Base-by-base conservation (phyloP, 805 yeast genomes). In the Sungouiella blattae region DNA sequence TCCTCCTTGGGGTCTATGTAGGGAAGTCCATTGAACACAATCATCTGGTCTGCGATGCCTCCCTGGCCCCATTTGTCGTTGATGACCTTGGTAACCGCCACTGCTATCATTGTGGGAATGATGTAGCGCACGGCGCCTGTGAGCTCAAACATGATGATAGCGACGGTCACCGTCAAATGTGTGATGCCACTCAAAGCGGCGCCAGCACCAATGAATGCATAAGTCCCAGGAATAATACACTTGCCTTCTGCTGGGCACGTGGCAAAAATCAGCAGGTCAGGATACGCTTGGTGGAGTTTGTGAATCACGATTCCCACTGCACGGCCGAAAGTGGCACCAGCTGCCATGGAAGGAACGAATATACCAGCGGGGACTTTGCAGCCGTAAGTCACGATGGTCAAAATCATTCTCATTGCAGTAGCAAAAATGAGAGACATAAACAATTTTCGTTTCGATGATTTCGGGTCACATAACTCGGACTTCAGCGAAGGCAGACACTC, bases 311-410 rank as follows among this genome's bases (percentile, higher is more conserved):
- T 63, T 4, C 98, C 97, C 9, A 93, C 50, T 0, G 89, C 83
- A 34, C 97, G 71, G 6, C 98, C 98, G 59, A 87, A 84, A 0
- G 95, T 78, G 0, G 98, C 97, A 15, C 98, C 98, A 1, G 88
- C 84, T 0, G 96, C 89, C 95, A 93, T 87, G 1, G 96, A 85
- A 2, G 98, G 98, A 35, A 93, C 95, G 61, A 93, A 83, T 5
- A 91, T 87, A 11, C 98, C 98, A n/a, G 97, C 95, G 0, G 98
- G 98, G 0, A 91, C 89, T 59, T 83, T 87, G 43, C 88, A 80
- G 2, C 96, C 96, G 57, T 94, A 93, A 0, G 98, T 83, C 11
- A 93, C 69, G 18, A 88, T 75, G 18, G 93, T 86, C 32, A 93
- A 69, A 0, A 71, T 44, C 64, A 81, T 77, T 37, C 98, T 69